A percentile compares a stretch with the other conserved stretches of the same genome.
Evolutionary conservation across 331 rosid genomes (phyloP).

Genomic region (Acacia pycnantha): DNA sequence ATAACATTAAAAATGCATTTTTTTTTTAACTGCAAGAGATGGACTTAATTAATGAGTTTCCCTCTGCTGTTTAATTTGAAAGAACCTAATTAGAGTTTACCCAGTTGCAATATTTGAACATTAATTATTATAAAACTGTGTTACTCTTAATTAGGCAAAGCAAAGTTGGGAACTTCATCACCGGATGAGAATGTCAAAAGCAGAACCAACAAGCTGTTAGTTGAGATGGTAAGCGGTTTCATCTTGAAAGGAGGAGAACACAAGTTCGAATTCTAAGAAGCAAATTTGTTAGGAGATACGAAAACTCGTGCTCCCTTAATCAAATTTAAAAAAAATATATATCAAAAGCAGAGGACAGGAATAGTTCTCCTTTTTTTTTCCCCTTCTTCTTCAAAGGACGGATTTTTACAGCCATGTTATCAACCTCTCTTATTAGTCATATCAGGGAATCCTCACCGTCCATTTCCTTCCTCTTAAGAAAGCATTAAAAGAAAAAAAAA

Average conservation of each 20-base stretch:
- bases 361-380: slow-evolving; percentile 27
- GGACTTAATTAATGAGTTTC: neutral
- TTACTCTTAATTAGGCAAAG: neutral
- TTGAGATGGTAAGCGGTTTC: no score
- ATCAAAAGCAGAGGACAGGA: slow-evolving; percentile 57
- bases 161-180: slow-evolving; percentile 33
- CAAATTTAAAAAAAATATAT: no score
- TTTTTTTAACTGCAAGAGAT: neutral
- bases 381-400: neutral
- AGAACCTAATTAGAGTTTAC: neutral
- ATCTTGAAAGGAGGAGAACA: no score
- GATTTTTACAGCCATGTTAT: slow-evolving; percentile 34
- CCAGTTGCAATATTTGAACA: neutral
- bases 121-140: neutral
- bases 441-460: slow-evolving; percentile 46
- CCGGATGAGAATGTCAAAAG: slow-evolving; percentile 32
- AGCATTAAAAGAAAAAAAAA: neutral
- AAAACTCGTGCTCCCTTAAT: no score
- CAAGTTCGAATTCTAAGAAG: no score
- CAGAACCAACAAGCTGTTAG: neutral
- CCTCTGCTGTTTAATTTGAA: neutral
- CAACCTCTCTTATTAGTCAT: slow-evolving; percentile 34
- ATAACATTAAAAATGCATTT: neutral
- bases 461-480: slow-evolving; percentile 11
- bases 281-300: rapidly evolving